Conservation (phyloP, 2,329 filamentous ascomycete genomes). For the Penicillium sp. region DNA sequence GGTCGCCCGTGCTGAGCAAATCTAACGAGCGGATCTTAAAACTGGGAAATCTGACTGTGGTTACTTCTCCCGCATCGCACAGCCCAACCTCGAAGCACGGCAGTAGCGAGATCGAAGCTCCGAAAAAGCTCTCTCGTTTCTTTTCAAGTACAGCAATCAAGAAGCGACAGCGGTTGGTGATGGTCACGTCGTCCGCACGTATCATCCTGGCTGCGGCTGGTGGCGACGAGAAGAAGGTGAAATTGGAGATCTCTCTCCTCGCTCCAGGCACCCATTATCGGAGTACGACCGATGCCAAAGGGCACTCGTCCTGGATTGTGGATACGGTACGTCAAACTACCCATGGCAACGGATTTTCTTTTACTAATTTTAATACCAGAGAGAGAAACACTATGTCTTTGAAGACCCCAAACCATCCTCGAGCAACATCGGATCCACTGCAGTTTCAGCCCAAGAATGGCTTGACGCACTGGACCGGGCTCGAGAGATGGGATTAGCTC, state of each 20-base stretch:
- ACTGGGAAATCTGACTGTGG: slow-evolving; percentile 81
- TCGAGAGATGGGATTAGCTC: slow-evolving; percentile 73
- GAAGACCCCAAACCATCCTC: slow-evolving; percentile 78
- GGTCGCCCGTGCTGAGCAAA: slow-evolving; percentile 89
- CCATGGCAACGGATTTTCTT: slow-evolving; percentile 7
- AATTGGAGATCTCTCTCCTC: slow-evolving; percentile 83
- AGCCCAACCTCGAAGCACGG: slow-evolving; percentile 66
- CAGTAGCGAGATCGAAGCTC: slow-evolving; percentile 58
- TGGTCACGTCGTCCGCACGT: slow-evolving; percentile 87
- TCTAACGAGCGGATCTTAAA: slow-evolving; percentile 92
- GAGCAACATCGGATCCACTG: slow-evolving; percentile 58
- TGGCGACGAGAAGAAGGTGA: slow-evolving; percentile 92
- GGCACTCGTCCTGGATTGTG: slow-evolving; percentile 79
- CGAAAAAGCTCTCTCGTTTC: slow-evolving; percentile 85
- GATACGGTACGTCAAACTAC: slow-evolving; percentile 69
- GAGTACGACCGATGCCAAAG: slow-evolving; percentile 78
- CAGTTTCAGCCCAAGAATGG: slow-evolving; percentile 80
- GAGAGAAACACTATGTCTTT: slow-evolving; percentile 85
- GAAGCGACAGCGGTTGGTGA: slow-evolving; percentile 85
- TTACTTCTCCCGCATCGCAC: slow-evolving; percentile 70
- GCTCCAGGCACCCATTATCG: slow-evolving; percentile 70
- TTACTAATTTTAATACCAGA: slow-evolving; percentile 50
- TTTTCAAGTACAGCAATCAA: slow-evolving; percentile 88
- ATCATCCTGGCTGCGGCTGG: slow-evolving; percentile 86
- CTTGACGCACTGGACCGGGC: slow-evolving; percentile 81